Evolutionary conservation across 768 basidiomycete genomes (phyloP).

Genomic region (Naganishia kalamii): DNA sequence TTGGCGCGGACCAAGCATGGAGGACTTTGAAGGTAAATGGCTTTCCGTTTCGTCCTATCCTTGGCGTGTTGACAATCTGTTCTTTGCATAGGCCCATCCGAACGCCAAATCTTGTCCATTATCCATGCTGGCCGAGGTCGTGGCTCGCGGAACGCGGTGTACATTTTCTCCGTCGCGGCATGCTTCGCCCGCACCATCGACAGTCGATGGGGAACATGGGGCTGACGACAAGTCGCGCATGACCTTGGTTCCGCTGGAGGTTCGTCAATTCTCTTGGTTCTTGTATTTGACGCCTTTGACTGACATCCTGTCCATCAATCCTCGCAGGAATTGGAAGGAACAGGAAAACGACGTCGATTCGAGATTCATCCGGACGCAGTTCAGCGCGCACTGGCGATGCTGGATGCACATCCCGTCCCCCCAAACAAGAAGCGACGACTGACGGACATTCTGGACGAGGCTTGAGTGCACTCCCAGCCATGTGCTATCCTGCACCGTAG

Average conservation of each 20-base stretch:
- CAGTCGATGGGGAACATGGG: not conserved
- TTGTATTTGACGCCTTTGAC: not conserved
- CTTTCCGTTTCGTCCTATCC: not conserved
- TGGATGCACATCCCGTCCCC: constrained; percentile 32
- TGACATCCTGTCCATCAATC: not conserved
- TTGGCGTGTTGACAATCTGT: not conserved
- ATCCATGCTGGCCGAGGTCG: constrained; percentile 43
- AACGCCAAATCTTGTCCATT: constrained; percentile 40
- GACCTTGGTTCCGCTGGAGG: not conserved
- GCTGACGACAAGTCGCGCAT: not conserved
- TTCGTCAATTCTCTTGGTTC: constrained; percentile 1
- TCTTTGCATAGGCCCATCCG: constrained; percentile 36
- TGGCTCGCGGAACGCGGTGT: constrained; percentile 38
- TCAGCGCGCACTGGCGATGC: constrained; percentile 34
- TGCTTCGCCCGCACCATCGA: not conserved
- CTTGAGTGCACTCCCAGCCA: not conserved
- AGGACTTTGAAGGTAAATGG: constrained; percentile 37
- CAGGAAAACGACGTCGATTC: constrained; percentile 28
- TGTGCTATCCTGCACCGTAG: not conserved
- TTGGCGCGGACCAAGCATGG: constrained; percentile 43
- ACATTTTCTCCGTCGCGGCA: constrained; percentile 1
- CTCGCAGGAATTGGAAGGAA: constrained; percentile 16
- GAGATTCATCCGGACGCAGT: constrained; percentile 40
- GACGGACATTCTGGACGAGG: constrained; percentile 2
- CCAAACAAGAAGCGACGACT: constrained; percentile 20